Base-by-base conservation (phyloP, 2,329 filamentous ascomycete species). In the Trichophyton benhamiae region DNA sequence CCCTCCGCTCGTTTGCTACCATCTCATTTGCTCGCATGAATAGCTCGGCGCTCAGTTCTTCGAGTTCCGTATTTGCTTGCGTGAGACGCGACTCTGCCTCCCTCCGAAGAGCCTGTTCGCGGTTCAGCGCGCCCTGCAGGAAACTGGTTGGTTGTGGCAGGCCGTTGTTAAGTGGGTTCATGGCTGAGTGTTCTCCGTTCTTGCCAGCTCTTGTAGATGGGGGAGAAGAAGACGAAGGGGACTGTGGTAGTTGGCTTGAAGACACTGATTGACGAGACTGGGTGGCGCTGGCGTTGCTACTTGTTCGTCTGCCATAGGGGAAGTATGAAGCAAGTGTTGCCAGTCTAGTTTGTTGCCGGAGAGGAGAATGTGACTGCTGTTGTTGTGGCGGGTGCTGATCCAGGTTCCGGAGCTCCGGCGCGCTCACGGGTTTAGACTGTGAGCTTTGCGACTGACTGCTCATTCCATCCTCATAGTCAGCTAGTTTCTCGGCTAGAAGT, bases 1-100 rank as follows among this genome's bases (percentile, higher is more conserved):
- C 82, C 68, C 79, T 81, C 27, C 83, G 77, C 73, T 86, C 84
- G 60, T 78, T 74, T 2, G 83, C 83, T 7, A 86, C 83, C 83
- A 86, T 85, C 71, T 86, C 83, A 63, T 86, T 86, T 36, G 83
- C 83, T 68, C 85, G 81, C 59, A 80, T 80, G 69, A 86, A 86
- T 7, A 86, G 70, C 61, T 79, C 78, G 36, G 79, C 80, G 11
- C 80, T 84, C 63, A 86, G 70, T 60, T 86, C 83, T 66, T 86
- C 83, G 33, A 86, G 76, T 70, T 86, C 83, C 0, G 72, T 76
- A 63, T 79, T 81, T 15, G 83, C 78, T 58, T 79, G 78, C 41
- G 77, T 76, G 2, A 82, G 74, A 63, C 80, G 79, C 30, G 75
- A 76, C 68, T 86, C 83, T 0, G 83, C 83, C n/a, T 79, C 79